phyloP scores from a whole-genome alignment of 2,329 filamentous ascomycete species.

The Davidsoniella eucalypti region DNA sequence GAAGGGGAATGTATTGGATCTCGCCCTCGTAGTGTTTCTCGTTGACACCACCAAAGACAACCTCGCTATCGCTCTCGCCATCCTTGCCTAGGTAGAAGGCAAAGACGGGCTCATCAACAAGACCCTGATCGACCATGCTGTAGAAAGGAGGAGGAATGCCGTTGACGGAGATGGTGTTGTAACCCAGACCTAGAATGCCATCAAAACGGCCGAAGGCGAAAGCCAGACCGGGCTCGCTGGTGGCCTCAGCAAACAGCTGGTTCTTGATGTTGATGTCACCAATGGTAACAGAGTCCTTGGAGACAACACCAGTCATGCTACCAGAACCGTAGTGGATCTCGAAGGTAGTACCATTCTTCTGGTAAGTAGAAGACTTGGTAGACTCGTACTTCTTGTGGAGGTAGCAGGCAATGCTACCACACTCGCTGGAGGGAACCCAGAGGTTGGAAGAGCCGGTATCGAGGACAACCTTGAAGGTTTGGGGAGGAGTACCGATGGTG shows the following conservation, averaged over 20 bases:
- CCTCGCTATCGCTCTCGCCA: slow-evolving; percentile 60
- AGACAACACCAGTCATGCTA: slow-evolving; percentile 83
- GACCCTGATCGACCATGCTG: slow-evolving; percentile 77
- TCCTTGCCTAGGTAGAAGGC: slow-evolving; percentile 79
- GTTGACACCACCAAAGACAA: slow-evolving; percentile 78
- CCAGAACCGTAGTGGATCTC: slow-evolving; percentile 93
- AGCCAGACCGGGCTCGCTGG: slow-evolving; percentile 83
- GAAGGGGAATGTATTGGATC: slow-evolving; percentile 81
- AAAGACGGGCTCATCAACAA: slow-evolving; percentile 85
- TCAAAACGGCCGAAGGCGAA: slow-evolving; percentile 98
- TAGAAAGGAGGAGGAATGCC: slow-evolving; percentile 90
- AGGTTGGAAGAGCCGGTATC: slow-evolving; percentile 98
- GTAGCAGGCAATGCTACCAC: slow-evolving; percentile 93
- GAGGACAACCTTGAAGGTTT: slow-evolving; percentile 95
- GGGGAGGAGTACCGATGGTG: slow-evolving; percentile 74
- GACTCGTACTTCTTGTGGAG: slow-evolving; percentile 96
- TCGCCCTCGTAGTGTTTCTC: slow-evolving; percentile 67
- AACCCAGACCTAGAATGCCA: slow-evolving; percentile 87
- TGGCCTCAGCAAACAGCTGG: slow-evolving; percentile 94
- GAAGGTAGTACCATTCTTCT: slow-evolving; percentile 84
- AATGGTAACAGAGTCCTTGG: slow-evolving; percentile 70
- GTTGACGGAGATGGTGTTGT: slow-evolving; percentile 95
- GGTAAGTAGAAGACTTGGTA: slow-evolving; percentile 71
- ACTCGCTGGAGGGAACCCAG: slow-evolving; percentile 86
- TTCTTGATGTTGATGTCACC: slow-evolving; percentile 77